These are phyloP conservation scores for Globisporangium polare DNA, from an alignment of 352 stramenopile genomes.

Conservation along the genomic window DNA sequence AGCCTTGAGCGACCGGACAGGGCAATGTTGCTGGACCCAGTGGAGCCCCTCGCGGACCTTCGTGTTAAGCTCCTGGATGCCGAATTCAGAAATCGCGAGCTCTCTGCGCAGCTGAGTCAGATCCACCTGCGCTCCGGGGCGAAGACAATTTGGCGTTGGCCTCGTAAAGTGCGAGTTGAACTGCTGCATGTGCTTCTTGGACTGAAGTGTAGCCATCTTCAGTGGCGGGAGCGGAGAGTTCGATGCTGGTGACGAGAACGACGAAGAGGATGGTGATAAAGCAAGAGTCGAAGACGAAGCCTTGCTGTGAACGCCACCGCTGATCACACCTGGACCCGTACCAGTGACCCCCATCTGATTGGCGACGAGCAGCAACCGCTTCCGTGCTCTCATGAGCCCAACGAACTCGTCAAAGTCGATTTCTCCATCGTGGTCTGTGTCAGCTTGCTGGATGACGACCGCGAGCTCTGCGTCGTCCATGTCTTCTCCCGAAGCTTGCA, in stretches of 20 bases:
- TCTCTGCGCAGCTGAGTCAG: slow-evolving; percentile 59
- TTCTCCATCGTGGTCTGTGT: slow-evolving; percentile 65
- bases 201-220: slow-evolving; percentile 40
- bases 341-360: slow-evolving; percentile 59
- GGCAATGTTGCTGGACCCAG: slow-evolving; percentile 84
- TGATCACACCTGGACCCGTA: slow-evolving; percentile 18
- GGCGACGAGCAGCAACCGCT: slow-evolving; percentile 64
- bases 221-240: slow-evolving; percentile 46
- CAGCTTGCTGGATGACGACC: slow-evolving; percentile 55
- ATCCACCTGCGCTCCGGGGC: slow-evolving; percentile 45
- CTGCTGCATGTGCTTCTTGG: slow-evolving; percentile 45
- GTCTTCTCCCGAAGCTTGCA: slow-evolving; percentile 57
- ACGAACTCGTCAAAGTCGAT: slow-evolving; percentile 84
- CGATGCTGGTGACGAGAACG: slow-evolving; percentile 9
- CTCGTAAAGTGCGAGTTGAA: slow-evolving; percentile 42
- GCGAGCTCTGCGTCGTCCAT: slow-evolving; percentile 77
- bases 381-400: slow-evolving; percentile 70
- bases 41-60: slow-evolving; percentile 79
- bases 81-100: slow-evolving; percentile 74
- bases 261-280: not conserved
- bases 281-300: not conserved
- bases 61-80: slow-evolving; percentile 66
- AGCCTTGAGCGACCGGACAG: slow-evolving; percentile 72
- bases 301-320: slow-evolving; percentile 5
- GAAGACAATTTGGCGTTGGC: slow-evolving; percentile 53